Base-by-base conservation (phyloP, 371 early-diverging fungal genomes). In the Actinomortierella wolfii region DNA sequence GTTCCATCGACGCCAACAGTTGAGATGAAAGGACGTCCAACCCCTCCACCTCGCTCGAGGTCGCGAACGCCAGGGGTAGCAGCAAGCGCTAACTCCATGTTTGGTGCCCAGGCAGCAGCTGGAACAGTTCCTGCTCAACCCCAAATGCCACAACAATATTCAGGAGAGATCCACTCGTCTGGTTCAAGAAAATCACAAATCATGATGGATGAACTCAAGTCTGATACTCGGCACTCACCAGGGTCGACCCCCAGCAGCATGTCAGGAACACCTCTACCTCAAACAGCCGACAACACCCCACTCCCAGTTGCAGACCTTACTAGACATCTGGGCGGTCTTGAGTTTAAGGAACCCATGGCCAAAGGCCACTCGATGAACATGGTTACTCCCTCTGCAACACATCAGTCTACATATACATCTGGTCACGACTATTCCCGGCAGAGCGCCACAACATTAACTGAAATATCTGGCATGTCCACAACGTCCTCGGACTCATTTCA, bases 241-340 rank as follows among this genome's bases (percentile, higher is more conserved):
- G 44, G 64, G 8, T 64, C 61, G n/a, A 56, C 70, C 0, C 60
- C 70, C 3, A 61, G 57, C 39, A 71, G 57, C 21, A 50, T 55
- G 25, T 57, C 65, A 3, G 71, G 45, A 15, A 58, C 58, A 25
- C 50, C 48, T 3, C 55, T 44, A 25, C 45, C 58, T 20, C 56
- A 54, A 23, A 13, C 41, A 15, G 60, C 34, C 0, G 65, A 71
- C 26, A 26, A 48, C 2, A 46, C 57, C 18, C 66, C 66, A 1
- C 55, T 65, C 3, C 71, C 71, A 15, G 66, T 71, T 2, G 71
- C 71, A 24, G 66, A 71, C 49, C 44, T 71, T 42, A 71, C 71
- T 6, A 71, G 61, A 34, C 71, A 71, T 39, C 26, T 71, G 57
- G 61, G 71, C 25, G 65, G 41, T 1, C 51, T 71, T 6, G 71